phyloP scores from a whole-genome alignment of 1,284 basidiomycete genomes.

The Apiotrichum brassicae region DNA sequence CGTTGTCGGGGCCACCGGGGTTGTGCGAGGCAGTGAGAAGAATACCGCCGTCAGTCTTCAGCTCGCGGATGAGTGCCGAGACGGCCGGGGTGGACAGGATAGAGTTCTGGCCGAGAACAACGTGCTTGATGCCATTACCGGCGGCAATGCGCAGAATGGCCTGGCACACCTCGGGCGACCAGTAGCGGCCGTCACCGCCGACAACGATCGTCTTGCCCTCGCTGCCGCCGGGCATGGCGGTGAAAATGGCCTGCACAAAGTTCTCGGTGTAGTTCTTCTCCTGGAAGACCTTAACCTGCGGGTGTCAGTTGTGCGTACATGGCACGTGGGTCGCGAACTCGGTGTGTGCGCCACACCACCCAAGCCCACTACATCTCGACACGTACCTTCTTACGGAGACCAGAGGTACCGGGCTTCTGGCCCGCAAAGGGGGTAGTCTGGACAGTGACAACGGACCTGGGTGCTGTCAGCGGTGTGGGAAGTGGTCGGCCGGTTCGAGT shows the following conservation, averaged over 20 bases:
- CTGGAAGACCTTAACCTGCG: slow-evolving; percentile 22
- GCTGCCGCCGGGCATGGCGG: slow-evolving; percentile 73
- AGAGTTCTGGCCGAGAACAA: slow-evolving; percentile 80
- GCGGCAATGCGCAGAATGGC: slow-evolving; percentile 86
- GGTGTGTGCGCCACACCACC: too few species aligned
- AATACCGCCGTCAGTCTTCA: slow-evolving; percentile 95
- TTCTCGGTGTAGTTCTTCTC: slow-evolving; percentile 95
- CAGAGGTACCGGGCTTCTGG: slow-evolving; percentile 92
- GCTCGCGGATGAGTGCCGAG: slow-evolving; percentile 89
- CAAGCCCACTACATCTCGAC: slow-evolving; percentile 73
- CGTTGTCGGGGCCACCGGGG: slow-evolving; percentile 92
- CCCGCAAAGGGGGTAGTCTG: slow-evolving; percentile 47
- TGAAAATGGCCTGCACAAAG: slow-evolving; percentile 91
- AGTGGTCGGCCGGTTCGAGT: too few species aligned
- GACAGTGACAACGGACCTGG: slow-evolving; percentile 33
- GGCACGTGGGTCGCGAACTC: too few species aligned
- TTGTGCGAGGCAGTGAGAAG: slow-evolving; percentile 97
- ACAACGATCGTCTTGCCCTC: slow-evolving; percentile 75
- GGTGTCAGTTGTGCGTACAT: neutral
- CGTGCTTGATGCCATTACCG: slow-evolving; percentile 79
- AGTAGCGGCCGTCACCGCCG: slow-evolving; percentile 95
- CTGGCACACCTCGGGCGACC: slow-evolving; percentile 77
- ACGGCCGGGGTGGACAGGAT: slow-evolving; percentile 97
- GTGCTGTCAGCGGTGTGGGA: slow-evolving; percentile 4
- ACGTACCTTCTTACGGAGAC: slow-evolving; percentile 85